phyloP scores from a whole-genome alignment of 2,329 filamentous ascomycete genomes.

The Talaromyces funiculosus region DNA sequence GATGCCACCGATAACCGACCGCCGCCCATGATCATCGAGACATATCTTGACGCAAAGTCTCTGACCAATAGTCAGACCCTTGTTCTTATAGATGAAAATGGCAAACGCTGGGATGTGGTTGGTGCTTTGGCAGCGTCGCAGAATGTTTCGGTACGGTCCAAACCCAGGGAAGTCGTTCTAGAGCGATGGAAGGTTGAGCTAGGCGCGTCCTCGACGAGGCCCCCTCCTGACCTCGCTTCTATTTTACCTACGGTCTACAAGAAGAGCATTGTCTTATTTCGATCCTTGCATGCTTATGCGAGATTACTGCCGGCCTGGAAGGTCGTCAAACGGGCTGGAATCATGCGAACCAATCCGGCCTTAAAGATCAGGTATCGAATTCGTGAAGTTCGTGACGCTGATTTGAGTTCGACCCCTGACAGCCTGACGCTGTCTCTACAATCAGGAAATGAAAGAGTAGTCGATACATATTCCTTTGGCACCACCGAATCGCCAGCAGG shows the following conservation, averaged over 20 bases:
- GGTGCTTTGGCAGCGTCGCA: slow-evolving; percentile 68
- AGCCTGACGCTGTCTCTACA: slow-evolving; percentile 65
- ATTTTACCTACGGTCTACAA: slow-evolving; percentile 88
- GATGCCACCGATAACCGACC: slow-evolving; percentile 72
- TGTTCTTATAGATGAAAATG: slow-evolving; percentile 79
- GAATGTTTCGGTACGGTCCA: slow-evolving; percentile 43
- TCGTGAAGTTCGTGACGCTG: slow-evolving; percentile 51
- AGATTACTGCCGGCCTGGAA: slow-evolving; percentile 82
- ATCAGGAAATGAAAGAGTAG: slow-evolving; percentile 56
- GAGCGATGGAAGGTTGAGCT: slow-evolving; percentile 89
- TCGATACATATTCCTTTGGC: slow-evolving; percentile 73
- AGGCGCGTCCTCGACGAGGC: slow-evolving; percentile 54
- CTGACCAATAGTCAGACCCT: slow-evolving; percentile 80
- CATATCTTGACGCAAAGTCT: slow-evolving; percentile 74
- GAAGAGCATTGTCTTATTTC: slow-evolving; percentile 90
- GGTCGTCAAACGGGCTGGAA: slow-evolving; percentile 68
- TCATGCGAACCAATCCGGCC: slow-evolving; percentile 57
- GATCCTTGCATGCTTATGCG: slow-evolving; percentile 76
- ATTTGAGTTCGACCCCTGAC: slow-evolving; percentile 55
- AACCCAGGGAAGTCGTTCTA: slow-evolving; percentile 67
- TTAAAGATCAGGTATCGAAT: slow-evolving; percentile 79
- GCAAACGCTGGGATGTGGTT: slow-evolving; percentile 86
- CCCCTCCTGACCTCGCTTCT: slow-evolving; percentile 51
- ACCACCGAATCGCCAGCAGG: slow-evolving; percentile 83
- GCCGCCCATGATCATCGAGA: slow-evolving; percentile 80